Percentiles rank a stretch among this genome's conserved stretches.
Evolutionary conservation across 177 flowering plant genomes (phyloP).

Genomic region (Vitis hybrid): DNA sequence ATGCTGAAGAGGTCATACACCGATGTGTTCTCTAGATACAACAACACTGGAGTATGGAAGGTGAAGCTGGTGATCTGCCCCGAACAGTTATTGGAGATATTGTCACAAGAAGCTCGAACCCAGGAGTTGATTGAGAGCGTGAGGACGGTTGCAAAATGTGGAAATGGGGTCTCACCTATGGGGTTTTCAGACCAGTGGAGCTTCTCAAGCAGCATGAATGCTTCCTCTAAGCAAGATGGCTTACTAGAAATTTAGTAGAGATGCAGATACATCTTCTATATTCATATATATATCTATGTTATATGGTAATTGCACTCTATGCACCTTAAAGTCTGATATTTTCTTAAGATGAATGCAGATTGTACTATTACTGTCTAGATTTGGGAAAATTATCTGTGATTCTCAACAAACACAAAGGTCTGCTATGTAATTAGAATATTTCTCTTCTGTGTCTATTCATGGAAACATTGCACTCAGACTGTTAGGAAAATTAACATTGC

Average conservation of each 20-base stretch:
- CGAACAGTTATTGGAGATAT: constrained; percentile 62
- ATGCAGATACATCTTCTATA: constrained; percentile 6
- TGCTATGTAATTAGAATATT: no score
- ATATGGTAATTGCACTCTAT: no score
- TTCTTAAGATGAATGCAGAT: no score
- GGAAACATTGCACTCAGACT: no score
- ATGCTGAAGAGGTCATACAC: constrained; percentile 41
- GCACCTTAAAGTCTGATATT: no score
- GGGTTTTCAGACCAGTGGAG: constrained; percentile 74
- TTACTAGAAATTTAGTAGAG: constrained; percentile 11
- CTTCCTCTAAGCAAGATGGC: constrained; percentile 30
- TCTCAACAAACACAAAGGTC: no score
- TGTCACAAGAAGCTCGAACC: constrained; percentile 62
- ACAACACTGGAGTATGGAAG: constrained; percentile 68
- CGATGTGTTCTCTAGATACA: constrained; percentile 35
- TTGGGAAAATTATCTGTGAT: no score
- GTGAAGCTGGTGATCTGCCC: constrained; percentile 87
- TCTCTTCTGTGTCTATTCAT: no score
- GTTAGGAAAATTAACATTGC: no score
- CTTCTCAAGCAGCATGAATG: constrained; percentile 53
- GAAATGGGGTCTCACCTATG: constrained; percentile 27
- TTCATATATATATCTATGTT: no score
- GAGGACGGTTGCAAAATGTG: constrained; percentile 81
- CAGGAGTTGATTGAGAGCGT: constrained; percentile 76
- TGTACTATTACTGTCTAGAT: no score